These are phyloP conservation scores for Trypanosoma theileri DNA, from an alignment of 208 protist species.

Conservation along the genomic window DNA sequence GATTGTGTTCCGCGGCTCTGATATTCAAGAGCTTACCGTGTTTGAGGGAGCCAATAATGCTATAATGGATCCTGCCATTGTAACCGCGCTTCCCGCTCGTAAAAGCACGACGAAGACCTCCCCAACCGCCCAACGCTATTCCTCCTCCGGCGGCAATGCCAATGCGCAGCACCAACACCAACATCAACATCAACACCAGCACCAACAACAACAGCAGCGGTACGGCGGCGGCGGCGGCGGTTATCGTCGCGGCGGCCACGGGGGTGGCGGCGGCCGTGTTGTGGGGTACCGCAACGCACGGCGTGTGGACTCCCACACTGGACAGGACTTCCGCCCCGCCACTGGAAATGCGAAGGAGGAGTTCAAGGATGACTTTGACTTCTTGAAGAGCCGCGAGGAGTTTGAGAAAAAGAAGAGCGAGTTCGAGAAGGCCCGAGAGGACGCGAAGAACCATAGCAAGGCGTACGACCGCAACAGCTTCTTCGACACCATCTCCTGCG, in stretches of 20 bases:
- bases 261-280: slow-evolving; percentile 34
- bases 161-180: slow-evolving; percentile 24
- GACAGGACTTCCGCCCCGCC: slow-evolving; percentile 74
- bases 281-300: slow-evolving; percentile 51
- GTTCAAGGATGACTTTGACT: slow-evolving; percentile 92
- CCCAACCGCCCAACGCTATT: slow-evolving; percentile 6
- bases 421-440: slow-evolving; percentile 88
- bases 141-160: slow-evolving; percentile 13
- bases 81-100: slow-evolving; percentile 46
- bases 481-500: slow-evolving; percentile 88
- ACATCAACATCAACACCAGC: slow-evolving; percentile 34
- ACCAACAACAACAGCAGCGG: slow-evolving; percentile 27
- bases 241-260: slow-evolving; percentile 30
- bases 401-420: slow-evolving; percentile 91
- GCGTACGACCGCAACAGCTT: slow-evolving; percentile 85
- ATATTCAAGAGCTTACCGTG: slow-evolving; percentile 85
- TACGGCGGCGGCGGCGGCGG: slow-evolving; percentile 34
- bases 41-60: slow-evolving; percentile 49
- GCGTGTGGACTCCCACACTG: slow-evolving; percentile 75
- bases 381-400: slow-evolving; percentile 79
- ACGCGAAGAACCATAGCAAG: slow-evolving; percentile 64
- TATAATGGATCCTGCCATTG: slow-evolving; percentile 79
- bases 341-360: slow-evolving; percentile 64
- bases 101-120: slow-evolving; percentile 21
- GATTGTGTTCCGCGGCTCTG: slow-evolving; percentile 88